Percentiles rank a stretch among this genome's conserved stretches.
Conservation (phyloP, 2,329 filamentous ascomycete genomes). For the Cercospora brassicicola region DNA sequence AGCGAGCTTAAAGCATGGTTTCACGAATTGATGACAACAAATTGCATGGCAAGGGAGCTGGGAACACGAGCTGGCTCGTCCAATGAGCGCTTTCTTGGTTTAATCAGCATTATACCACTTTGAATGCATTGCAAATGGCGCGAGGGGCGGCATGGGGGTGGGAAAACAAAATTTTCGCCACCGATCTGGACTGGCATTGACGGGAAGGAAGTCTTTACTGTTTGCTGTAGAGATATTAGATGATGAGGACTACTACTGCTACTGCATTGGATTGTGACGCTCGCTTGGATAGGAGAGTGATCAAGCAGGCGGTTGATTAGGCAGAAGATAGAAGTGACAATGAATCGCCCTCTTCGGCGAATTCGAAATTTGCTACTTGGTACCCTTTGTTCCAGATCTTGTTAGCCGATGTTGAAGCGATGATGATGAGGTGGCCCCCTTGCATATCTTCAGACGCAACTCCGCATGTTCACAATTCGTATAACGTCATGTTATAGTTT, state of each 20-base stretch:
- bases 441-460: neutral
- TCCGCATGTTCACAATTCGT: neutral
- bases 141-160: neutral
- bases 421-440: neutral
- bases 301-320: neutral
- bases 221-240: conserved; percentile 1
- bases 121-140: conserved; percentile 17
- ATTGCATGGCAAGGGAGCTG: conserved; percentile 10
- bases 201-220: neutral
- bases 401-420: neutral
- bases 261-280: neutral
- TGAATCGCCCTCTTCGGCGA: neutral
- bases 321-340: neutral
- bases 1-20: neutral
- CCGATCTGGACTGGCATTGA: neutral
- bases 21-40: conserved; percentile 10
- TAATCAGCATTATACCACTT: conserved; percentile 21
- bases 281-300: neutral
- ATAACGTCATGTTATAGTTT: neutral
- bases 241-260: neutral
- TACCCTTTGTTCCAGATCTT: neutral
- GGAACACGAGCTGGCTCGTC: conserved; percentile 19
- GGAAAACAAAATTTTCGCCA: neutral
- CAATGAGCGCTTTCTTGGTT: conserved; percentile 8
- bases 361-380: neutral